Evolutionary conservation across 192 early-diverging fungal genomes (phyloP).

Genomic region (Coemansia sp.): DNA sequence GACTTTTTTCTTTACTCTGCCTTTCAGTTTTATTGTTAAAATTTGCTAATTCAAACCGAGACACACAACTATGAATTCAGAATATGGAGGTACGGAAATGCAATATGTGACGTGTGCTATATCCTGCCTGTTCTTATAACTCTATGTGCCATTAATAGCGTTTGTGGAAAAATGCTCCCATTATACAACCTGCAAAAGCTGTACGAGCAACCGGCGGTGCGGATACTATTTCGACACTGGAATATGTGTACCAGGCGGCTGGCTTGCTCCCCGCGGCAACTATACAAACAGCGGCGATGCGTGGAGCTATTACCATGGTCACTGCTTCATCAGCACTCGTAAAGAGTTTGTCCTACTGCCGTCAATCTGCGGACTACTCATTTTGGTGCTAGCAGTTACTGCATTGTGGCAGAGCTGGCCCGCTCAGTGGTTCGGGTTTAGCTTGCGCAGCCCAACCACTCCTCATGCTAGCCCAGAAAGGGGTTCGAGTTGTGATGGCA

Average conservation of each 20-base stretch:
- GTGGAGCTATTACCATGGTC: slow-evolving; percentile 51
- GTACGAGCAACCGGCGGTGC: slow-evolving; percentile 29
- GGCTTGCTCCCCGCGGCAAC: slow-evolving; percentile 33
- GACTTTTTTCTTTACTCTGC: too few species aligned
- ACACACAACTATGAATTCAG: too few species aligned
- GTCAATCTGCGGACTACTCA: slow-evolving; percentile 19
- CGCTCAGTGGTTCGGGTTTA: slow-evolving; percentile 1
- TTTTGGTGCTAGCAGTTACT: slow-evolving; percentile 25
- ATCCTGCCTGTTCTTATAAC: too few species aligned
- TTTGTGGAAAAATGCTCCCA: slow-evolving; percentile 11
- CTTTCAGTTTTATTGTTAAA: too few species aligned
- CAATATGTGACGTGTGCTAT: too few species aligned
- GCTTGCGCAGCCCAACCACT: neutral
- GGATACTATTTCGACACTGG: slow-evolving; percentile 37
- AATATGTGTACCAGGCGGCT: slow-evolving; percentile 44
- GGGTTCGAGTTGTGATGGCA: neutral
- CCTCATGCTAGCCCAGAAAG: slow-evolving; percentile 19
- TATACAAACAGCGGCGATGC: slow-evolving; percentile 20
- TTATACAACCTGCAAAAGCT: slow-evolving; percentile 28
- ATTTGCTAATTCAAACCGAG: too few species aligned
- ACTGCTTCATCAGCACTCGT: slow-evolving; percentile 41
- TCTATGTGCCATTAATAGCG: neutral
- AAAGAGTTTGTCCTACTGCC: slow-evolving; percentile 45
- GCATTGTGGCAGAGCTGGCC: slow-evolving; percentile 37
- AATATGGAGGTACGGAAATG: too few species aligned